Evolutionary conservation across 352 stramenopile species (phyloP).

Genomic region (Phytophthora podocarpi): DNA sequence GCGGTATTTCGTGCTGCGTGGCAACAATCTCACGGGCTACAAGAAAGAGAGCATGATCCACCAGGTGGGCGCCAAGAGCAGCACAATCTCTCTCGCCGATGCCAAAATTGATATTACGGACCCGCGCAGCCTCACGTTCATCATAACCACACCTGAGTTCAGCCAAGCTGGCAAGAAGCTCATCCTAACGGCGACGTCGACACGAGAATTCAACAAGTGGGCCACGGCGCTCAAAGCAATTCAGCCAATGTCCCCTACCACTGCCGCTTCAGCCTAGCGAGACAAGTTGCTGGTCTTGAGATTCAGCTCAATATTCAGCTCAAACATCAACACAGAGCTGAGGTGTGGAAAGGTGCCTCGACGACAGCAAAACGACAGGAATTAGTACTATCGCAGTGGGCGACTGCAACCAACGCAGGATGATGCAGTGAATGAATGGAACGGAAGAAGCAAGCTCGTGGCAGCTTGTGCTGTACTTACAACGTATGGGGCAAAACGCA

Average conservation of each 20-base stretch:
- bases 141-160: conserved; percentile 80
- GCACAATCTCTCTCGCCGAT: conserved; percentile 64
- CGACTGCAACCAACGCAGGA: conserved; percentile 15
- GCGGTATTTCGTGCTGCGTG: conserved; percentile 80
- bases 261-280: conserved; percentile 44
- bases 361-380: conserved; percentile 32
- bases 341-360: conserved; percentile 13
- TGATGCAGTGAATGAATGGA: conserved; percentile 35
- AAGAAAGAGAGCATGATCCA: conserved; percentile 81
- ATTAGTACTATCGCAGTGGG: conserved; percentile 30
- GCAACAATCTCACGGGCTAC: conserved; percentile 65
- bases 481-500: conserved; percentile 22
- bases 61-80: conserved; percentile 75
- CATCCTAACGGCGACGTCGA: conserved; percentile 71
- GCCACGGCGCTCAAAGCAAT: conserved; percentile 65
- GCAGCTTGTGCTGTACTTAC: conserved; percentile 36
- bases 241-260: conserved; percentile 37
- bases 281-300: neutral
- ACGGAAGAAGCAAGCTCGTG: conserved; percentile 11
- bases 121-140: conserved; percentile 69
- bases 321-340: conserved; percentile 2
- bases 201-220: conserved; percentile 89
- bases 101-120: conserved; percentile 74
- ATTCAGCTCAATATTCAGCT: conserved; percentile 10
- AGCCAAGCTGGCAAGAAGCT: conserved; percentile 79